Evolutionary conservation across 768 basidiomycete species (phyloP).

Genomic region (Boletales sp.): DNA sequence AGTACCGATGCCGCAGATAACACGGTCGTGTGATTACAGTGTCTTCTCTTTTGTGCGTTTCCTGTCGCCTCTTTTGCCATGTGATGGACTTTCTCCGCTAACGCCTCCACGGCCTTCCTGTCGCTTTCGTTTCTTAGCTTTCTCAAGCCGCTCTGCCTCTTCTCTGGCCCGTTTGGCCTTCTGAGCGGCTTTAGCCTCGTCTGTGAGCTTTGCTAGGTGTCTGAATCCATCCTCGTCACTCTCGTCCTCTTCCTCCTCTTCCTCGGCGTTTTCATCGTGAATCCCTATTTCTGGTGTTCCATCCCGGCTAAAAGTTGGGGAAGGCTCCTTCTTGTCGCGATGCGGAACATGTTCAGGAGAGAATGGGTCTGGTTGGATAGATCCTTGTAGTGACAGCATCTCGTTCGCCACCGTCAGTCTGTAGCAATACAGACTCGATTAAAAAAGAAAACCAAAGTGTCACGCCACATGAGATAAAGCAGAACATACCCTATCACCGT

Average conservation of each 20-base stretch:
- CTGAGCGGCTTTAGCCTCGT: conserved; percentile 26
- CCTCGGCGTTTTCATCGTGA: conserved; percentile 6
- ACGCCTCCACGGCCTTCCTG: conserved; percentile 15
- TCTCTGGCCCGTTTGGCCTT: conserved; percentile 25
- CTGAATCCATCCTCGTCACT: conserved; percentile 32
- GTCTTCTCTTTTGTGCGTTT: conserved; percentile 13
- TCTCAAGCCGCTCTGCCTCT: conserved; percentile 25
- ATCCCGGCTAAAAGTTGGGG: conserved; percentile 3
- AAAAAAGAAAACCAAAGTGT: neutral
- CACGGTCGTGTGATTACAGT: conserved; percentile 5
- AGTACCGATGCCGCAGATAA: neutral
- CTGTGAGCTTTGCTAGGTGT: conserved; percentile 27
- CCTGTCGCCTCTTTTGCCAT: conserved; percentile 8
- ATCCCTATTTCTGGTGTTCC: conserved; percentile 18
- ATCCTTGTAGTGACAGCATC: conserved; percentile 88
- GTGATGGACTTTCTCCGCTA: conserved; percentile 5
- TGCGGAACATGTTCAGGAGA: conserved; percentile 52
- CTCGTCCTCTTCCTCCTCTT: conserved; percentile 15
- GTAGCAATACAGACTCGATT: conserved; percentile 5
- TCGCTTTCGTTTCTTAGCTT: conserved; percentile 30
- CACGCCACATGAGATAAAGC: neutral
- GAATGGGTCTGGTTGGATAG: conserved; percentile 74
- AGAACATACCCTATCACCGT: conserved; percentile 72
- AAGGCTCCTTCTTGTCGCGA: conserved; percentile 13
- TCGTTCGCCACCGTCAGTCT: conserved; percentile 89